Evolutionary conservation across 1,139 yeast genomes (phyloP), one percentile per base, ranked within the genome.

Genomic region (Taiozyma sp.): DNA sequence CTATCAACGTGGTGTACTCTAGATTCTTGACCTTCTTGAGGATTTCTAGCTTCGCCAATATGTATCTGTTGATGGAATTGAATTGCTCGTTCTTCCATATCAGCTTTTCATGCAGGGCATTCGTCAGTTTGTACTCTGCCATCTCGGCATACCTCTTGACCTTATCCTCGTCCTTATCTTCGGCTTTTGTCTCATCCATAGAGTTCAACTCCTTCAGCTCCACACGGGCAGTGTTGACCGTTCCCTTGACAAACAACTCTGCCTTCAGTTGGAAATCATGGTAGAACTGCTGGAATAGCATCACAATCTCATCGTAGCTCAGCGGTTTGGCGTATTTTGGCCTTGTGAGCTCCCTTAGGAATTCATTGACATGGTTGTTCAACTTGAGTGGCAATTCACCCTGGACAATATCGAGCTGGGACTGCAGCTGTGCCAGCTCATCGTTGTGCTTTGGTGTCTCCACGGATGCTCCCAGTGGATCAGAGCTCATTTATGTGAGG

Each of bases 311-410:
- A 44, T 72, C 69, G 14, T 80, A 75, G 4, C 76, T 73, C 50
- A 82, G 64, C 0, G 87, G 87, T 46, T 73, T 72, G 34, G 72
- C 66, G 57, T 81, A 81, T 55, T 75, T 74, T 3, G 87, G 87
- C 55, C 78, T 80, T 57, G 76, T 79, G 40, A 82, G 66, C 48
- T 78, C 81, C 45, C 67, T 67, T 23, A 80, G 65, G 58, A 82
- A 82, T 19, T 46, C 42, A n/a, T 41, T 22, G 13, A 56, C 53
- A 5, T 44, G 50, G n/a, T 36, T 42, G 13, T 49, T 47, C 12
- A 58, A 42, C 32, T 48, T 48, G 5, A 16, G 16, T 8, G 61
- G 60, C 41, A 38, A 38, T 22, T 38, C 24, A 6, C 41, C 41
- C 24, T 38, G 41, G 14, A 38, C 41, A 9, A 38, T 22, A 14